These are phyloP conservation scores for Auxenochlorella pyrenoidosa DNA, from an alignment of 139 green algal genomes.

Conservation along the genomic window DNA sequence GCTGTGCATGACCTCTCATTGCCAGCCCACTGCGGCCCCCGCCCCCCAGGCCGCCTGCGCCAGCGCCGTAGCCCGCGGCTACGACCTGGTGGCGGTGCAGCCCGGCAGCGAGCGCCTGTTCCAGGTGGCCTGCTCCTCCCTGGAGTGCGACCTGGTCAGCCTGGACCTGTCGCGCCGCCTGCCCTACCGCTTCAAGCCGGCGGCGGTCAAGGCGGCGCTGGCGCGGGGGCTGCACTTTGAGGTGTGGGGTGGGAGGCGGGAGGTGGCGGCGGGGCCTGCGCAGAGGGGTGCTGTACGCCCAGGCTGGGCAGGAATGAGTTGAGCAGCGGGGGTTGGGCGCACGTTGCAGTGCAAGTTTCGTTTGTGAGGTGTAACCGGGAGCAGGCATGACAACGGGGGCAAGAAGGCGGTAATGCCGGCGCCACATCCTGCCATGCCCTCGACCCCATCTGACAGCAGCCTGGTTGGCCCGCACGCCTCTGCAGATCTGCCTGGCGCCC, in stretches of 20 bases:
- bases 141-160: slow-evolving; percentile 72
- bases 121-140: slow-evolving; percentile 60
- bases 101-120: slow-evolving; percentile 56
- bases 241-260: slow-evolving; percentile 5
- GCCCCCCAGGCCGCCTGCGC: slow-evolving; percentile 23
- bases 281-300: background rate
- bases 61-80: slow-evolving; percentile 43
- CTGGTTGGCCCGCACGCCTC: background rate
- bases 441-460: too few relatives aligned
- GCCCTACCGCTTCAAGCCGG: slow-evolving; percentile 55
- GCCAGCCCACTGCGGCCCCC: too few relatives aligned
- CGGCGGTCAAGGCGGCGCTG: slow-evolving; percentile 53
- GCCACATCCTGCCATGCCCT: background rate
- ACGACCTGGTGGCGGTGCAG: slow-evolving; percentile 73
- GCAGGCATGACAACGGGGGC: too few relatives aligned
- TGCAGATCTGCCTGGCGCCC: slow-evolving; percentile 54
- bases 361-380: too few relatives aligned
- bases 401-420: background rate
- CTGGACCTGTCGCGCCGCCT: slow-evolving; percentile 62
- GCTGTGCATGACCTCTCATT: too few relatives aligned
- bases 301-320: background rate
- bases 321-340: background rate
- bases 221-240: slow-evolving; percentile 73
- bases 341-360: too few relatives aligned
- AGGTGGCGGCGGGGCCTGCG: too few relatives aligned